Percentiles rank a stretch among this genome's conserved stretches.
phyloP scores from a whole-genome alignment of 1,284 basidiomycete species.

The Ceratobasidium sp. region DNA sequence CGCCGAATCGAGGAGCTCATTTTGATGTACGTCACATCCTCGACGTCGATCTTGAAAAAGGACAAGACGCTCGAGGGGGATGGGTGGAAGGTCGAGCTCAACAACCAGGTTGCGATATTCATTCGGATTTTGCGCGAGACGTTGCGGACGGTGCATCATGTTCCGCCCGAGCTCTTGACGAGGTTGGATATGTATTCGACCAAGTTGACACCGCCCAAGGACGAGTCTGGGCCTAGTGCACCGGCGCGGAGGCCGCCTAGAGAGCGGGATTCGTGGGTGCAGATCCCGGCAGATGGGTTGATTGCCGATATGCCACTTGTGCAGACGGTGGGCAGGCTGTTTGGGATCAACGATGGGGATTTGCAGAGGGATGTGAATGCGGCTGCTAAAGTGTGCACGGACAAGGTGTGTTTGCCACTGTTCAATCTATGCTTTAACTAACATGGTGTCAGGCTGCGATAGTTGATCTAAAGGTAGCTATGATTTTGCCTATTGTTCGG shows the following conservation, averaged over 20 bases:
- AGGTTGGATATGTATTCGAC: slow-evolving; percentile 83
- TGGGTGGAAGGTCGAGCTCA: slow-evolving; percentile 91
- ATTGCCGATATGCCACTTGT: slow-evolving; percentile 75
- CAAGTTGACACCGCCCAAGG: slow-evolving; percentile 66
- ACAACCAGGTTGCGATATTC: slow-evolving; percentile 88
- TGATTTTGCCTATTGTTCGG: neutral
- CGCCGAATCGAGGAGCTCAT: slow-evolving; percentile 97
- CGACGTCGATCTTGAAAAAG: slow-evolving; percentile 84
- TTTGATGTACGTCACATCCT: slow-evolving; percentile 91
- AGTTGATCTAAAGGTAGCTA: slow-evolving; percentile 76
- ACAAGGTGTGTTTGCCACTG: slow-evolving; percentile 62
- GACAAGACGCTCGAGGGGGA: slow-evolving; percentile 76
- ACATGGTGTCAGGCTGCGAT: slow-evolving; percentile 69
- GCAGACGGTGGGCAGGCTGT: slow-evolving; percentile 72
- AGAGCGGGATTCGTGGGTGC: slow-evolving; percentile 33
- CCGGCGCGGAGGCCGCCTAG: neutral
- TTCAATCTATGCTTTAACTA: slow-evolving; percentile 19
- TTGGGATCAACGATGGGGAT: slow-evolving; percentile 72
- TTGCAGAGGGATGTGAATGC: slow-evolving; percentile 79
- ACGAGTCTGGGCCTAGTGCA: slow-evolving; percentile 45
- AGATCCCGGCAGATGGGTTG: slow-evolving; percentile 56
- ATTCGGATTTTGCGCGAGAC: slow-evolving; percentile 85
- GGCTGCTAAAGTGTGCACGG: slow-evolving; percentile 72
- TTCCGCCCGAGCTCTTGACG: slow-evolving; percentile 80
- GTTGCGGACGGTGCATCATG: slow-evolving; percentile 71